Base-by-base conservation (phyloP, 163 green algal species). In the Chlorella variabilis region DNA sequence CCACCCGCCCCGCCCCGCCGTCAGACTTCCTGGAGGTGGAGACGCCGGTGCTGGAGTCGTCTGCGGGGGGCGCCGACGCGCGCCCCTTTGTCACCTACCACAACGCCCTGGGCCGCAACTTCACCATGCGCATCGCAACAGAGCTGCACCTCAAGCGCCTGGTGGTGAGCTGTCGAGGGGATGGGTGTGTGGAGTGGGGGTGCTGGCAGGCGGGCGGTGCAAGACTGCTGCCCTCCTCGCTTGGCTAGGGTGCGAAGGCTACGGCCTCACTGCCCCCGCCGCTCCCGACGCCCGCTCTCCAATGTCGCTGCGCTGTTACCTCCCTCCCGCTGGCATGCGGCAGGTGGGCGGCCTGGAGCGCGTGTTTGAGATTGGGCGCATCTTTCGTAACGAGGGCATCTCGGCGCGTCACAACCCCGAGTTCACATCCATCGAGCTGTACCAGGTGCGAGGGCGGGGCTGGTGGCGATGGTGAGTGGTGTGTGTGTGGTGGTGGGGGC, bases 61-160 rank as follows among this genome's bases (percentile, higher is more conserved):
- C 88, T 1, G 95, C 97, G 4, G 96, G 97, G 5, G 97, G 97
- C 29, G 97, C 97, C 4, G 96, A 99, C 75, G 97, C 97, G 1
- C 87, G 95, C 15, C 97, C 97, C 3, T 99, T 99, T 83, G 83
- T 94, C 23, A 99, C 97, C 23, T 96, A 96, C 89, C 96, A 99
- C 90, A 99, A 99, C 83, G 90, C 94, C 0, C 88, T 99, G 62
- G 82, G 89, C 54, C 90, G 87, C 58, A 90, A 90, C 75, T 96
- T 98, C 83, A 96, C 91, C 17, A 86, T 99, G 80, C 92, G 96
- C 71, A 99, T 99, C 74, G 96, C 96, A 36, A 99, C 96, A 2
- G 96, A 99, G 93, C 92, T 99, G 82, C 94, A 98, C 84, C 93
- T 99, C 11, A 99, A 99, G 88, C 84, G 94, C 33, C 84, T 98